Evolutionary conservation across 371 early-diverging fungal genomes (phyloP).

Genomic region (Rhizopus sp.): DNA sequence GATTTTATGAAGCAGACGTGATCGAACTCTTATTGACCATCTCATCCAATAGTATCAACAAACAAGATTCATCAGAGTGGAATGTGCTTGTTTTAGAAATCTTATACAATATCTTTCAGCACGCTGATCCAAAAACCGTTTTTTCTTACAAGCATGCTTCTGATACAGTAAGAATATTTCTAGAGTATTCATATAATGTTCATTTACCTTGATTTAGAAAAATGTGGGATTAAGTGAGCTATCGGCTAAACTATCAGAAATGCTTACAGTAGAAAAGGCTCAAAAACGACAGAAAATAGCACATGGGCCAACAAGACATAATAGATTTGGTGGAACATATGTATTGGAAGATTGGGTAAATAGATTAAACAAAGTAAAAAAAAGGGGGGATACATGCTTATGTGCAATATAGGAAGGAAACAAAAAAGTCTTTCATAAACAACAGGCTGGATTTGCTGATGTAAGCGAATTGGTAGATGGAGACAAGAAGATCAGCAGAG

Average conservation of each 20-base stretch:
- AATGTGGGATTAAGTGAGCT: constrained; percentile 14
- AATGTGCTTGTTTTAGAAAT: constrained; percentile 68
- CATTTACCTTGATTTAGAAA: constrained; percentile 1
- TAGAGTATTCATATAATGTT: not conserved
- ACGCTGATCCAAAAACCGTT: constrained; percentile 53
- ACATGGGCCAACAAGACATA: constrained; percentile 40
- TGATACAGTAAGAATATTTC: constrained; percentile 5
- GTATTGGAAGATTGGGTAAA: constrained; percentile 50
- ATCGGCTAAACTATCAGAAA: constrained; percentile 20
- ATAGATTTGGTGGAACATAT: constrained; percentile 65
- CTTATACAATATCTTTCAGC: constrained; percentile 57
- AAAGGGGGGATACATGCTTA: not conserved
- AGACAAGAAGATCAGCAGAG: constrained; percentile 39
- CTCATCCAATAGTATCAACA: constrained; percentile 54
- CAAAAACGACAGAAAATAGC: constrained; percentile 27
- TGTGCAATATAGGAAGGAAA: constrained; percentile 39
- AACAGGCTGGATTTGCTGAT: constrained; percentile 46
- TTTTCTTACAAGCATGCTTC: constrained; percentile 13
- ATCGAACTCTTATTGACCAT: constrained; percentile 62
- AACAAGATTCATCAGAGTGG: constrained; percentile 60
- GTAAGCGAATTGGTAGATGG: constrained; percentile 44
- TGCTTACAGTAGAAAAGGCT: constrained; percentile 35
- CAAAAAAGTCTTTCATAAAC: constrained; percentile 37
- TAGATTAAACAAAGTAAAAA: not conserved
- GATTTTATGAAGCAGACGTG: constrained; percentile 54